These are phyloP conservation scores for Taiwanofungus camphoratus DNA, from an alignment of 1,284 basidiomycete genomes.

Conservation along the genomic window DNA sequence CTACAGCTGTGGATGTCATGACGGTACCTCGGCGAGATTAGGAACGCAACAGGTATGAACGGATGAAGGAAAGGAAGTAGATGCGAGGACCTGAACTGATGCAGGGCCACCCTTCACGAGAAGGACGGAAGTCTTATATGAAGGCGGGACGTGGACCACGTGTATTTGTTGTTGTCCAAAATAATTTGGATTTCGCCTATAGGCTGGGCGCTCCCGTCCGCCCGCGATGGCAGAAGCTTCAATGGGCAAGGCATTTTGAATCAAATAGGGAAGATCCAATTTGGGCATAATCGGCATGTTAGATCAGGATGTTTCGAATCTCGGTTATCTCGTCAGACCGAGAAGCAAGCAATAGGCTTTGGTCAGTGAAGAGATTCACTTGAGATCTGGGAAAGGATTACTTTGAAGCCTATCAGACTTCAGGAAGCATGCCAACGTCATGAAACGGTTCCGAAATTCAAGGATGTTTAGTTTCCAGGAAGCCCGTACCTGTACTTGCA, in stretches of 20 bases:
- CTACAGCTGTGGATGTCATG: slow-evolving; percentile 8
- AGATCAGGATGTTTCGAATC: slow-evolving; percentile 11
- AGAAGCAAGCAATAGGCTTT: slow-evolving; percentile 3
- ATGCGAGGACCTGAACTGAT: slow-evolving; percentile 1
- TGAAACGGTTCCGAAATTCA: slow-evolving; percentile 11
- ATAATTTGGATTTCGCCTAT: slow-evolving; percentile 3
- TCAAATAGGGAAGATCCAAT: slow-evolving; percentile 4
- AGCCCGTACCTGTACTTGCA: no score
- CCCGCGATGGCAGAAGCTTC: slow-evolving; percentile 2
- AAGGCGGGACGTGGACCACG: slow-evolving; percentile 7
- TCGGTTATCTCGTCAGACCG: slow-evolving; percentile 3
- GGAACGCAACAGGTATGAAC: slow-evolving; percentile 1
- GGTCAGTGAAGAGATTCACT: slow-evolving; percentile 3
- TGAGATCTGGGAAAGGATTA: slow-evolving; percentile 7
- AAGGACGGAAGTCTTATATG: slow-evolving; percentile 7
- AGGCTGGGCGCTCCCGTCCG: slow-evolving; percentile 4
- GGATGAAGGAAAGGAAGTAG: neutral
- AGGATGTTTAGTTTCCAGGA: slow-evolving; percentile 5
- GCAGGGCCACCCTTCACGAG: slow-evolving; percentile 2
- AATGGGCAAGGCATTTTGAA: slow-evolving; percentile 5
- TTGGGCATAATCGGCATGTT: slow-evolving; percentile 4
- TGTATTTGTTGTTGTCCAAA: slow-evolving; percentile 7
- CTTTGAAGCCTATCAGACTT: slow-evolving; percentile 9
- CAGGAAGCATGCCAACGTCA: slow-evolving; percentile 5
- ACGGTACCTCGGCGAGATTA: slow-evolving; percentile 2